Evolutionary conservation across 805 yeast species (phyloP), one percentile per base, ranked within the genome.

Genomic region (Saccharomycopsis capsularis): DNA sequence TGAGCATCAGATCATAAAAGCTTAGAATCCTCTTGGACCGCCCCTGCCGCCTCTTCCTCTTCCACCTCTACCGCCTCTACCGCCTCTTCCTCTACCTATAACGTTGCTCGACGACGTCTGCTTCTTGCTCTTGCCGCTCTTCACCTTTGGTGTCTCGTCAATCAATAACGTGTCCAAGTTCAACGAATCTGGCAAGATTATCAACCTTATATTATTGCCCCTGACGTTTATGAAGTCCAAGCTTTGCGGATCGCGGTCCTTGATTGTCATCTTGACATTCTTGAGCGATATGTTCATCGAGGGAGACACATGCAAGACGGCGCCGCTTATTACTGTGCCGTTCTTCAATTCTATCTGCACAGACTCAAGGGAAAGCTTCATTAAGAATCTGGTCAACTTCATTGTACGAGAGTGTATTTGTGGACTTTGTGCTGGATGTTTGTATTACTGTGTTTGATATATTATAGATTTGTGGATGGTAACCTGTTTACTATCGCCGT

Each of bases 311-410:
- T 86, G 76, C 27, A 82, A 73, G 21, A 85, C 69, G 36, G 85
- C 81, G 0, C 95, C 95, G 41, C 81, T 71, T 13, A 85, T 74
- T 22, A 81, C 69, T 19, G 84, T 82, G 16, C 93, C 95, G 63
- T 85, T 84, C 63, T 85, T 85, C 56, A 85, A 70, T 60, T 85
- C 95, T 21, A 85, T 82, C 48, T 85, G 86, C 6, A 85, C 85
- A 40, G 85, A 76, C 65, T 83, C 91, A 47, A 78, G 76, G 29
- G 80, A 76, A 60, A 86, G 68, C 60, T 85, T 85, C 89, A 84
- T 84, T 51, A 85, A 68, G 63, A 85, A 85, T 53, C 74, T 68
- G 6, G 56, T 53, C 19, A 53, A 34, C 25, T 53, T 53, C 56
- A 53, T 53, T 13, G 38, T n/a, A n/a, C n/a, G n/a, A n/a, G n/a